Evolutionary conservation across 2,329 filamentous ascomycete genomes (phyloP), one percentile per base, ranked within the genome.

Genomic region (Ophiocordyceps polyrhachis-furcata): DNA sequence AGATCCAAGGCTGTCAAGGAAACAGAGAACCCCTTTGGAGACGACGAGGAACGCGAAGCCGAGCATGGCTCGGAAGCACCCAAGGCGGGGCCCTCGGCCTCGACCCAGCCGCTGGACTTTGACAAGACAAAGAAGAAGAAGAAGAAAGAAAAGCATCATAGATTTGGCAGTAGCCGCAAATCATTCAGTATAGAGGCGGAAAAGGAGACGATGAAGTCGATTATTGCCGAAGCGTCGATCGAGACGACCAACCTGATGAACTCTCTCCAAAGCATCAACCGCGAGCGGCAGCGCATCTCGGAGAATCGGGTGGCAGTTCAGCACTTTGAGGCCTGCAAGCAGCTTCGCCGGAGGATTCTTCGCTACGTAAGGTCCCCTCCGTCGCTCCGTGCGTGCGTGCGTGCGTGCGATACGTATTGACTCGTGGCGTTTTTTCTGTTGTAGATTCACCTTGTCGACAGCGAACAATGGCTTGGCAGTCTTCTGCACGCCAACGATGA

Each of bases 401-500:
- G 35, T 38, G 35, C 35, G 35, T 4, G 8, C 31, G 31, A 32
- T n/a, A 32, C 31, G n/a, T 38, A 17, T 38, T 38, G 35, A 38
- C 35, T 38, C n/a, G 15, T 32, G 31, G 29, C 29, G 29, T 23
- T 23, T 23, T 23, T 23, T 17, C 15, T 11, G 31, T 14, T 1
- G 2, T 45, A 80, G 76, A 94, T 96, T 50, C 86, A 96, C 56
- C 74, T 87, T 43, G 82, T 96, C 13, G 85, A 94, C 58, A 81
- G 79, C 9, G 89, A 96, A 56, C 80, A 96, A 55, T 95, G 83
- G 71, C 79, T 98, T 9, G 91, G 89, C 40, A 81, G 85, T 48
- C 71, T 98, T 5, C 78, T 98, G 17, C 85, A 91, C 55, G 88
- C 89, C 50, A 96, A 98, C 55, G 91, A 98, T 55, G 84, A 93